Percentiles rank a stretch among this genome's conserved stretches.
Evolutionary conservation across 371 early-diverging fungal species (phyloP).

Genomic region (Circinella umbellata): DNA sequence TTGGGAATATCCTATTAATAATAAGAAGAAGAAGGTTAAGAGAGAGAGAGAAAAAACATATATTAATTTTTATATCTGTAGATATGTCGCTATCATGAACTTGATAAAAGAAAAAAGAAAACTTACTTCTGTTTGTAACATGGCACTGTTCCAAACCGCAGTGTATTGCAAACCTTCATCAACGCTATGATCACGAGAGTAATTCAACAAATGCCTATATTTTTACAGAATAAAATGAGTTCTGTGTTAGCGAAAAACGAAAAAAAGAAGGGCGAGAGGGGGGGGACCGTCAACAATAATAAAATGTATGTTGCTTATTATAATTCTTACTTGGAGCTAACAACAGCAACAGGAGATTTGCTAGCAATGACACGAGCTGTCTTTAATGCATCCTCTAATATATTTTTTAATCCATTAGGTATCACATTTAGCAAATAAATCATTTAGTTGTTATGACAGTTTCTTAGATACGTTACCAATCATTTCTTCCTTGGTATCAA

Average conservation of each 20-base stretch:
- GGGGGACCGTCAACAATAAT: background rate
- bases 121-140: constrained; percentile 74
- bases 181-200: constrained; percentile 90
- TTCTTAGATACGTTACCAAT: constrained; percentile 30
- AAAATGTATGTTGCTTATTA: background rate
- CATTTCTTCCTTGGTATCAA: constrained; percentile 58
- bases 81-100: background rate
- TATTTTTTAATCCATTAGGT: background rate
- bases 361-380: constrained; percentile 79
- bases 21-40: too few relatives aligned
- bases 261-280: too few relatives aligned
- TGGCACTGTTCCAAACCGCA: constrained; percentile 85
- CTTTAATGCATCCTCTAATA: constrained; percentile 66
- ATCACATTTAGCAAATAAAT: background rate
- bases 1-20: constrained; percentile 56
- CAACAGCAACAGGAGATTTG: constrained; percentile 90
- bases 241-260: background rate
- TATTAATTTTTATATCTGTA: too few relatives aligned
- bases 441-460: background rate
- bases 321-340: constrained; percentile 80
- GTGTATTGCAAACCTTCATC: constrained; percentile 89
- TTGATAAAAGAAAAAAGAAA: too few relatives aligned
- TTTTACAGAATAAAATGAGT: background rate
- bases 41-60: too few relatives aligned
- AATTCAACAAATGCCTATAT: constrained; percentile 77